Base-by-base conservation (phyloP, 768 basidiomycete species). In the Podaxis pistillaris region DNA sequence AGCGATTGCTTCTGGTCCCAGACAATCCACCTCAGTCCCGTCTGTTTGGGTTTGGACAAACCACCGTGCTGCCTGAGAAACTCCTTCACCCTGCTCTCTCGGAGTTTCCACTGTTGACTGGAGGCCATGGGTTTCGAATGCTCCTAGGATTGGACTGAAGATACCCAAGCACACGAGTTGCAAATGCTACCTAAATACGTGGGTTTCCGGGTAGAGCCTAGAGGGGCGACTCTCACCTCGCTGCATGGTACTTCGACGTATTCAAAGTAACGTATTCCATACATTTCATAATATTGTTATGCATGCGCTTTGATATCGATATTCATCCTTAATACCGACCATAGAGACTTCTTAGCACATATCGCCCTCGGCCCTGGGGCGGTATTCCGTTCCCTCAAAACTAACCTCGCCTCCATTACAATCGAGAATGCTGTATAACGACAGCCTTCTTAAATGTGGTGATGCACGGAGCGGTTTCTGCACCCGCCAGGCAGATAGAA, bases 131-230 rank as follows among this genome's bases (percentile, higher is more conserved):
- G 96, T 98, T 74, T 98, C 96, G 70, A 98, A 98, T 2, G 93
- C 95, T 1, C 96, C 96, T 1, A 89, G 87, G 13, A 98, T 76
- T 17, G 86, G 77, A 3, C 83, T 79, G 69, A 95, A 97, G 58
- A 92, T 82, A 68, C 96, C 94, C 93, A 93, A 98, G 69, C 97
- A 96, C 24, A 95, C 79, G 1, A 98, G 82, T 1, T 33, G 84
- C 87, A 70, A 95, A 98, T 37, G 97, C 76, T 7, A 89, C 89
- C 1, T 81, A 22, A 92, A 75, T 58, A 98, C 87, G 33, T 89
- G 84, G 4, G 91, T 93, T 78, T 98, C 96, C 36, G 89, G 89
- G 70, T 98, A 95, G 68, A 91, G 87, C 4, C 95, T 97, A 67
- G 8, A 47, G 28, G 56, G 22, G 62, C 46, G 8, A 26, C 64